phyloP scores from a whole-genome alignment of 345 rosid genomes.

The Euphorbia tirucalli region DNA sequence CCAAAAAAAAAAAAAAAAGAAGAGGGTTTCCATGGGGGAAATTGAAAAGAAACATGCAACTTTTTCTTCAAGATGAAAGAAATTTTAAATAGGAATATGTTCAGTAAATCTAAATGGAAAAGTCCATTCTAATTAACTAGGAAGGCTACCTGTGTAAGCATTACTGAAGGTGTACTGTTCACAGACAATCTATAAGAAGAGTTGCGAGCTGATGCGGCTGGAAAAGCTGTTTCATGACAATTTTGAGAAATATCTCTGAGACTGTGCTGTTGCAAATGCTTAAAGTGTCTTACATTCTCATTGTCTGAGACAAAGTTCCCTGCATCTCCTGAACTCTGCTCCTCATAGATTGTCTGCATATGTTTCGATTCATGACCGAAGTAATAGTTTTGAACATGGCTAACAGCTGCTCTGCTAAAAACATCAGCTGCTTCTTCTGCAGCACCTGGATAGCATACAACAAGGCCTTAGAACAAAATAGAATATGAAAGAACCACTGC shows the following conservation, averaged over 20 bases:
- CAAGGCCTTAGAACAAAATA: background rate
- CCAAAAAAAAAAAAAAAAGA: background rate
- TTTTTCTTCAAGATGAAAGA: background rate
- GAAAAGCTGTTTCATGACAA: constrained; percentile 38
- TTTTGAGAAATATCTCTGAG: constrained; percentile 59
- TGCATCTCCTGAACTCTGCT: constrained; percentile 40
- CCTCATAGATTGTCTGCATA: constrained; percentile 47
- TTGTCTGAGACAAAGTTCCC: constrained; percentile 49
- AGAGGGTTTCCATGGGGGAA: no score
- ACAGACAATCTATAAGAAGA: constrained; percentile 51
- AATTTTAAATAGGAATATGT: background rate
- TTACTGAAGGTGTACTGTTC: constrained; percentile 81
- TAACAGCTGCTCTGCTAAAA: constrained; percentile 85
- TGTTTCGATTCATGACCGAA: constrained; percentile 39
- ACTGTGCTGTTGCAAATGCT: constrained; percentile 61
- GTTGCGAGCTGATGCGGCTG: constrained; percentile 47
- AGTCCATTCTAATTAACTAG: background rate
- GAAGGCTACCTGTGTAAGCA: constrained; percentile 59
- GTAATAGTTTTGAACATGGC: constrained; percentile 75
- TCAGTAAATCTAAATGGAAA: background rate
- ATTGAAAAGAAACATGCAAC: background rate
- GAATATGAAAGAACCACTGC: background rate
- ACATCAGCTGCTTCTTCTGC: constrained; percentile 81
- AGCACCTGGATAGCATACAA: constrained; percentile 48
- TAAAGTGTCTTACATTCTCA: constrained; percentile 57